Base-by-base conservation (phyloP, 306 rosid species). In the Vigna hirtella region DNA sequence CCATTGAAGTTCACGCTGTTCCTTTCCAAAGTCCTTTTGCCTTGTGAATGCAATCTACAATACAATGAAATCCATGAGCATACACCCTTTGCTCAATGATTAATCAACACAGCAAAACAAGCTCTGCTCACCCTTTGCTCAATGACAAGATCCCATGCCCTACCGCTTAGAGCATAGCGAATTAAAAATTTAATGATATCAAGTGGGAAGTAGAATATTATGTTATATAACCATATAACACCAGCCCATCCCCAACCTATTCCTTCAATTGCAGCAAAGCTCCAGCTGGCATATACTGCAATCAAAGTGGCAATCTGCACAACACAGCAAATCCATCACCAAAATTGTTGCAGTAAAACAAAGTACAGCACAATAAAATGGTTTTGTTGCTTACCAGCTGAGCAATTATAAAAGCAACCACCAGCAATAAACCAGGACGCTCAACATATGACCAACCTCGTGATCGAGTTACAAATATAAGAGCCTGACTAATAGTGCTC, bases 221-320 rank as follows among this genome's bases (percentile, higher is more conserved):
- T 73, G 88, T 95, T 95, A 79, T 92, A 95, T 4, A 95, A 88
- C 98, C 98, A 95, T 77, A 95, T 89, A 1, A 95, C 98, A 74
- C 98, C 98, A 62, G 98, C 98, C 98, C 98, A 95, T 68, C 98
- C 97, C 98, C 98, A 95, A 30, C 98, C 98, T 18, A 95, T 95
- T 75, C 98, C 98, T 86, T 95, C 92, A 74, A 95, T 95, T 12
- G 97, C 97, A 47, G 98, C 97, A 73, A 95, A 95, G 68, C 91
- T 79, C 98, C 98, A 95, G 73, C 71, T 95, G 55, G 98, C 98
- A 66, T 95, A 95, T 20, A 95, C 98, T 0, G 98, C 98, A 56
- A 95, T 92, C 86, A 95, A 85, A 62, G 98, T 95, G 72, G 98
- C 98, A 66, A 95, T 88, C 98, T 95, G 87, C 82, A 78, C 49